Evolutionary conservation across 2,329 filamentous ascomycete species (phyloP), one percentile per base, ranked within the genome.

Genomic region (Fonsecaea erecta): DNA sequence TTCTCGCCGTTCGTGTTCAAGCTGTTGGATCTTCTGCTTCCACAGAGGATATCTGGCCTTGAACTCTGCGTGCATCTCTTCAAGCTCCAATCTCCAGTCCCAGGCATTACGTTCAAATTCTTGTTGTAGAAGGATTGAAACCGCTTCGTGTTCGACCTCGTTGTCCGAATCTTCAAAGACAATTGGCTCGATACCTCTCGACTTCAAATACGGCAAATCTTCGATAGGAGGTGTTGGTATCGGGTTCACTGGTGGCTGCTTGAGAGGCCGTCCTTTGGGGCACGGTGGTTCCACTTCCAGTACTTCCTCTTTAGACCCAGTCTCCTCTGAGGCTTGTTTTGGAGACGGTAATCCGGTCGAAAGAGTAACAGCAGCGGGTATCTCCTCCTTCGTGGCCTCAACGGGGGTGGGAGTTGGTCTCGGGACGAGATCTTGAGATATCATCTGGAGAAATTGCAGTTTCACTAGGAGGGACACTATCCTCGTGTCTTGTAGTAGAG

Each of bases 101-200:
- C 77, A 77, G n/a, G 76, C 74, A 56, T 75, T 74, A 58, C 77
- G 76, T 18, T 74, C 74, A 52, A 83, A 70, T 51, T 79, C 75
- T 18, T 72, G 70, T 16, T 73, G 73, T 26, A 83, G 74, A 2
- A 74, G 69, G 12, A 77, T 77, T 54, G 76, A 77, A n/a, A 82
- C 71, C 12, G 70, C 71, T 43, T 79, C 75, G 60, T 81, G 75
- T 8, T 72, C 74, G 16, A 74, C 68, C 58, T 80, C 80, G 35
- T 82, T 79, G 56, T 81, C 78, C 24, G 76, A 78, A 2, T 78
- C 73, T 18, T 82, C 79, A 55, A 82, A 73, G 28, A 83, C 78
- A 5, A 79, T 79, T 21, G 81, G 71, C 1, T 80, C 78, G 5
- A 78, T 80, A 32, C 79, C 77, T 0, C 77, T 79, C 21, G 74